Evolutionary conservation across 768 basidiomycete genomes (phyloP).

Genomic region (Naganishia kalamii): DNA sequence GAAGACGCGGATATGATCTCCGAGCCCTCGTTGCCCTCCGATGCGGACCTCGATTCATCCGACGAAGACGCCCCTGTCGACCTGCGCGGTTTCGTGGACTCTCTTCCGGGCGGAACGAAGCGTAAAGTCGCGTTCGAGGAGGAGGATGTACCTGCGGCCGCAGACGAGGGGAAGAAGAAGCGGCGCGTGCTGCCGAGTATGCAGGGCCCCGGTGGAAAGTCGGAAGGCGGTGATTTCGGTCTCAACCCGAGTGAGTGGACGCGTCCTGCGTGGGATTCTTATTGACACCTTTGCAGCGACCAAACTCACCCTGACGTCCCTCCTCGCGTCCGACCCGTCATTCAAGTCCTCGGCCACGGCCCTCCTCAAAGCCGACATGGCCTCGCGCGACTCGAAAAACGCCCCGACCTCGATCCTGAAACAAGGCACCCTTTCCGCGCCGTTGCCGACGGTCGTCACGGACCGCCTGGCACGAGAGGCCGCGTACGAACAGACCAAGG

Average conservation of each 20-base stretch:
- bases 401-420: slow-evolving; percentile 53
- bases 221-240: slow-evolving; percentile 66
- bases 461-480: slow-evolving; percentile 87
- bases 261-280: not conserved
- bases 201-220: slow-evolving; percentile 53
- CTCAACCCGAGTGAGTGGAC: slow-evolving; percentile 34
- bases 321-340: slow-evolving; percentile 65
- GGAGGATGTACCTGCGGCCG: slow-evolving; percentile 18
- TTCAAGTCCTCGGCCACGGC: slow-evolving; percentile 52
- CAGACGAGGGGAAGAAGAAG: slow-evolving; percentile 30
- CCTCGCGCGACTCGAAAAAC: slow-evolving; percentile 29
- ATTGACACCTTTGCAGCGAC: slow-evolving; percentile 25
- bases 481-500: slow-evolving; percentile 86
- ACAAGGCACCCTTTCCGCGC: slow-evolving; percentile 64
- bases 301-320: slow-evolving; percentile 45
- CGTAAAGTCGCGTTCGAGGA: slow-evolving; percentile 26
- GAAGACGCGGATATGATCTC: slow-evolving; percentile 27
- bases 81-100: slow-evolving; percentile 41
- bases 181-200: slow-evolving; percentile 65
- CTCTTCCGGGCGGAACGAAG: slow-evolving; percentile 24
- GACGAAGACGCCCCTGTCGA: slow-evolving; percentile 41
- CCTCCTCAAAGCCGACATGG: slow-evolving; percentile 58
- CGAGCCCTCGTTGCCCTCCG: slow-evolving; percentile 16
- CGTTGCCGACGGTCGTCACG: slow-evolving; percentile 76
- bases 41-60: slow-evolving; percentile 27